Base-by-base conservation (phyloP, 805 yeast genomes). In the Nematodospora valgi region DNA sequence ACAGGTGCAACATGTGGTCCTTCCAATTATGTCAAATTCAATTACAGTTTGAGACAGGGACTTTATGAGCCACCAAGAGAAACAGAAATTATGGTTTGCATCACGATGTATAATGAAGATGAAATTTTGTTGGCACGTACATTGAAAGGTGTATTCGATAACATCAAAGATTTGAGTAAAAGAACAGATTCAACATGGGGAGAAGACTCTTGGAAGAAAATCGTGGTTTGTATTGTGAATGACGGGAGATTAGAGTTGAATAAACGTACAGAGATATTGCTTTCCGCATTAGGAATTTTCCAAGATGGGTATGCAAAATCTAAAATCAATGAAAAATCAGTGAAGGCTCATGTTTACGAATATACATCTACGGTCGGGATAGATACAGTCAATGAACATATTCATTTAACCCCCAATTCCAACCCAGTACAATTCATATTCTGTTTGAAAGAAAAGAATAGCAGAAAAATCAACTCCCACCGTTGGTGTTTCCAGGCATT, bases 241-340 rank as follows among this genome's bases (percentile, higher is more conserved):
- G 98, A 91, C 62, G 98, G 98, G 41, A 78, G 98, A 50, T 74
- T 78, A 10, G 86, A 88, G 47, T 78, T 91, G 39, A 74, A 86
- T 56, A 84, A 84, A 30, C 71, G 89, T 32, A 75, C 96, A 0
- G 76, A 80, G 51, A 88, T 89, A 6, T 66, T 91, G 20, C 66
- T 91, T 55, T 83, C 93, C 10, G 85, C 95, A 2, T 57, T 91
- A 35, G 98, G 98, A 16, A 83, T 84, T 26, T 91, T 81, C 56
- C 98, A 93, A 60, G 97, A 88, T 41, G 97, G 97, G 0, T 87
- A 88, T 60, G 97, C 98, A 30, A 88, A 88, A 56, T 85, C 86
- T 52, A 83, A 80, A 52, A 87, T 93, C 48, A 87, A 88, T 54
- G 91, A 82, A 38, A 74, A 78, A 38, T 74, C 78, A 20, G 97